Evolutionary conservation across 2,329 filamentous ascomycete species (phyloP).

Genomic region (Ascochyta koolunga): DNA sequence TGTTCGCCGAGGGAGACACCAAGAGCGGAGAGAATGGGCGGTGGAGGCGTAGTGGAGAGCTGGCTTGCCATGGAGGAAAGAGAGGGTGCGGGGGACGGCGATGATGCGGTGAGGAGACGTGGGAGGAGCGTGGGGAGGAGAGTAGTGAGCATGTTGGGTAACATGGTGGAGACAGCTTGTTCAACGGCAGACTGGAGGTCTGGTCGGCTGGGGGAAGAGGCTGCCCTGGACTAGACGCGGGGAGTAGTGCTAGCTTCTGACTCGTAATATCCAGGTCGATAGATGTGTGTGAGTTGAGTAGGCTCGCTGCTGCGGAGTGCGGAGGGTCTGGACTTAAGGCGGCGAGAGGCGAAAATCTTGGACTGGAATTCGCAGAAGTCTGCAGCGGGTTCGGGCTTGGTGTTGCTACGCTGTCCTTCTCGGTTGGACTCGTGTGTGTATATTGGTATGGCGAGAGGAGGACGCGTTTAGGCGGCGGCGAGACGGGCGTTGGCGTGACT

Average conservation of each 20-base stretch:
- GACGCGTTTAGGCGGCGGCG: constrained; percentile 18
- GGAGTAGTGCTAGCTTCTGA: background rate
- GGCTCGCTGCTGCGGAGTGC: background rate
- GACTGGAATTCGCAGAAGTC: background rate
- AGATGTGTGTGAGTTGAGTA: background rate
- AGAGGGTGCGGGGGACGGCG: no score
- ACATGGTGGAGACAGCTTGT: no score
- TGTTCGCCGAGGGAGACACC: constrained; percentile 6
- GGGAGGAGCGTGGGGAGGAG: no score
- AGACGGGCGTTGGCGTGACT: constrained; percentile 12
- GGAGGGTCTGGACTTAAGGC: background rate
- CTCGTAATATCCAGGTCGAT: background rate
- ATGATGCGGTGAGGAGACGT: no score
- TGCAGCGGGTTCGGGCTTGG: background rate
- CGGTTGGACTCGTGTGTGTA: constrained; percentile 11
- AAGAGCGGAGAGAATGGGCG: background rate
- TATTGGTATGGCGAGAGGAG: constrained; percentile 1
- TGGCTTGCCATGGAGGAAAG: no score
- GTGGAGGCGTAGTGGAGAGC: background rate
- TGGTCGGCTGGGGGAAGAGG: background rate
- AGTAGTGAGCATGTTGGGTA: no score
- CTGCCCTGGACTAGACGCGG: background rate
- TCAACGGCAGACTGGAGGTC: no score
- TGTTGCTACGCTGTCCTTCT: constrained; percentile 13
- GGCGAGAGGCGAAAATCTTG: background rate